Percentiles rank a stretch among this genome's conserved stretches.
phyloP scores from a whole-genome alignment of 345 rosid genomes.

The Acer yangbiense region DNA sequence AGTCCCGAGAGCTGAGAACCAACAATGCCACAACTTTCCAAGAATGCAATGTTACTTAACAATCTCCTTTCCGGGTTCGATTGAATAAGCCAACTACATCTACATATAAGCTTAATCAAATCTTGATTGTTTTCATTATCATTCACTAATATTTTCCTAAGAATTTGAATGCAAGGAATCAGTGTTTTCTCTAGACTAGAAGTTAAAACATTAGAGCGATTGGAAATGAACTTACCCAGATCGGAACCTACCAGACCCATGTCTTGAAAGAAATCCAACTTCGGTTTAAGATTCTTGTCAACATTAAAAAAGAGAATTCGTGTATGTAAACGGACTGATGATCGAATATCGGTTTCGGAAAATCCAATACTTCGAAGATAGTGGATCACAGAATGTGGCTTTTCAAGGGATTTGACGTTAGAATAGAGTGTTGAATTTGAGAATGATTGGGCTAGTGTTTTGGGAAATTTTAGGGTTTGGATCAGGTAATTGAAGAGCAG shows the following conservation, averaged over 20 bases:
- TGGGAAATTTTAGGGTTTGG: constrained; percentile 13
- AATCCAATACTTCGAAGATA: constrained; percentile 22
- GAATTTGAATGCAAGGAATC: constrained; percentile 27
- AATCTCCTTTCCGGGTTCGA: neutral
- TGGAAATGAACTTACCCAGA: constrained; percentile 28
- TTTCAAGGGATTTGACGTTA: constrained; percentile 31
- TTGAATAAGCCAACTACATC: no score
- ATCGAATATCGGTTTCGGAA: constrained; percentile 25
- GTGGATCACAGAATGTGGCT: constrained; percentile 15
- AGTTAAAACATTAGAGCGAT: neutral
- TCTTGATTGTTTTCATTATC: constrained; percentile 19
- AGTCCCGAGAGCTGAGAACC: constrained; percentile 34
- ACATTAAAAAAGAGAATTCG: constrained; percentile 21
- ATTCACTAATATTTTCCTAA: constrained; percentile 25
- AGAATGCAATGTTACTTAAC: constrained; percentile 29
- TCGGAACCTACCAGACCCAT: constrained; percentile 24
- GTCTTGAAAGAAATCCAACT: constrained; percentile 31
- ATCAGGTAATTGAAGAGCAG: constrained; percentile 12
- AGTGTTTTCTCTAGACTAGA: constrained; percentile 31
- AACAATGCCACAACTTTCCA: constrained; percentile 36
- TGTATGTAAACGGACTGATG: neutral
- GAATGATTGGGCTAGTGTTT: constrained; percentile 20
- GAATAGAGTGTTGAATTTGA: constrained; percentile 6
- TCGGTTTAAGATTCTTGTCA: constrained; percentile 31
- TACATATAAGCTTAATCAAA: neutral